Evolutionary conservation across 805 yeast species (phyloP), one percentile per base, ranked within the genome.

Genomic region (Lipomyces starkeyi): DNA sequence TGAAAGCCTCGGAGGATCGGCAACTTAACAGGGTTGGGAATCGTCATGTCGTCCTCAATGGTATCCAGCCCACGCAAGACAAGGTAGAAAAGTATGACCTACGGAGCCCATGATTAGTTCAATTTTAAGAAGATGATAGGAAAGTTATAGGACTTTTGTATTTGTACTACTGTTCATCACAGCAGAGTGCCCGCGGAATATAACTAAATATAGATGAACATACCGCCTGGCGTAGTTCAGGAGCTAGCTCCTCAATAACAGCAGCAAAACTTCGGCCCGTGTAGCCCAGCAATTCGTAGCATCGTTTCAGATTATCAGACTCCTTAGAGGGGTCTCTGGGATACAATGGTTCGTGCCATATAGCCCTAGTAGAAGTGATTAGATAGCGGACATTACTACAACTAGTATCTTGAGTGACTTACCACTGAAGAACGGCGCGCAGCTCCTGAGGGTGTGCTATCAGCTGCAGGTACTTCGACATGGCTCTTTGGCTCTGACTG

Each of bases 241-340:
- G 98, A 77, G 92, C 89, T 68, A 95, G 84, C 78, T 95, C 97
- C 82, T 85, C 84, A 75, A 94, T 94, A 27, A 95, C 99, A 0
- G 97, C 91, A n/a, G 90, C 93, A 78, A 95, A 95, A 2, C 98
- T 92, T 71, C 99, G 86, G 17, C 98, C 93, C 0, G 98, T 90
- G 66, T 80, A 66, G 40, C 81, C 80, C 68, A 95, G 82, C 68
- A 92, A 81, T 68, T 85, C 83, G 76, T 88, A 91, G 78, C 98
- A 92, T 78, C 85, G 81, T 68, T 77, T 79, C 73, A 89, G 80
- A 20, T 84, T 79, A n/a, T 80, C 79, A 0, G 85, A 66, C 63
- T 81, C 86, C 5, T 65, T 73, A 4, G 78, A 66, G 9, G 78
- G 79, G 58, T 83, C 83, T 22, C 85, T 77, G 2, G 90, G 87